Evolutionary conservation across 1,284 basidiomycete genomes (phyloP), one percentile per base, ranked within the genome.

Genomic region (Malassezia equina): DNA sequence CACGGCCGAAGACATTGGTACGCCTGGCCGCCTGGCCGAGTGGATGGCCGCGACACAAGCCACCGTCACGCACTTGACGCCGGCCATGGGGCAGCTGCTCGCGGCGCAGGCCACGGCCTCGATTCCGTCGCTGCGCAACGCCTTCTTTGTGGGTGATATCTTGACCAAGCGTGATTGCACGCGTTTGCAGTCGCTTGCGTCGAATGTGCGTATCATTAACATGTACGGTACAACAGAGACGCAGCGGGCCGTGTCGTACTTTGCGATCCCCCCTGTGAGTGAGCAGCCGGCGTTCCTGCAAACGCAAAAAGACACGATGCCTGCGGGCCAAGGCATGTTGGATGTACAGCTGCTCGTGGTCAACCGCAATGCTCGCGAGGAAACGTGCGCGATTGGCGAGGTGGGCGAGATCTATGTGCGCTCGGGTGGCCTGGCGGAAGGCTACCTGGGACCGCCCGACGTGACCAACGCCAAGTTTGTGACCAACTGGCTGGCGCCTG

Each of bases 141-240:
- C 94, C 9, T 98, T 99, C 80, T 98, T 98, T 72, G 94, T 99
- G 53, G 94, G 94, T n/a, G 94, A 99, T 73, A 85, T 98, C 31
- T 83, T 99, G 55, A 98, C 94, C 64, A 99, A 98, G 78, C 86
- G 94, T 44, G 94, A 99, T 76, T 98, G 94, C 75, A 83, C 88
- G 40, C 86, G 94, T 47, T 81, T 99, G 7, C 94, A 99, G 76
- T 82, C 88, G 4, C 84, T 98, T 44, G 94, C 94, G 1, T 78
- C 84, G 29, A 94, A 98, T 67, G 90, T 93, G 24, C 63, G 65
- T 59, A 74, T 99, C 76, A 86, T 98, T 77, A 99, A 98, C 80
- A 99, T 99, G 94, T 99, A 96, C 76, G 94, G 94, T 23, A 98
- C 94, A 8, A 99, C 94, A 23, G 94, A 99, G 77, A 98, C 94